Base-by-base conservation (phyloP, 805 yeast species). In the Myxozyma neotropica region DNA sequence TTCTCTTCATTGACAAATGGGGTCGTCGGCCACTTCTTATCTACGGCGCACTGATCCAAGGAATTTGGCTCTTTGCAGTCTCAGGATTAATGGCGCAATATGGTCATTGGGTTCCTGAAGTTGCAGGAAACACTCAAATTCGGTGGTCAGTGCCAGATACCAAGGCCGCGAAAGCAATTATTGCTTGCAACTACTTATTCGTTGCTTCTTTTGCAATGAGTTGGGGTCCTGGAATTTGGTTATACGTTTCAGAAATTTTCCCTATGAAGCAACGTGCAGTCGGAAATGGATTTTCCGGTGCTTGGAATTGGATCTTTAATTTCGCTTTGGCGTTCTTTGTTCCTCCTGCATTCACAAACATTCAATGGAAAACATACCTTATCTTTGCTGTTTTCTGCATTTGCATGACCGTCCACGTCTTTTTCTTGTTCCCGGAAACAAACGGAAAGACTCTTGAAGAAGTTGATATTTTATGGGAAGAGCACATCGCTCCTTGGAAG, bases 391-490 rank as follows among this genome's bases (percentile, higher is more conserved):
- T 76, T 27, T 81, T 80, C 71, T 81, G 84, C 69, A 74, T 74
- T 24, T 77, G 73, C 61, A 77, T 81, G 80, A 76, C 78, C 42
- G 58, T 82, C 55, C 84, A 70, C 33, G 68, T 71, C 15, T 68
- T 76, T 59, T 69, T 83, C 62, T 81, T 83, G 73, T 83, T 84
- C 81, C 88, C 87, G 39, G 90, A 86, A 74, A 86, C 90, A 35
- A 85, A 85, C 74, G 85, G 81, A 67, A 83, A 81, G 74, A 83
- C 89, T 13, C 78, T 86, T 70, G 91, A 86, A 74, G 89, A 86
- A 73, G 82, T 86, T 60, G 90, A 86, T 85, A 81, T 81, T 51
- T 76, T 85, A 49, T 85, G 68, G 68, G 57, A 57, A 7, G 53
- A 62, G 38, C 48, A 63, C 26, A 57, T 65, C 40, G 58, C 59